Percentiles rank a stretch among this genome's conserved stretches.
Evolutionary conservation across 2,329 filamentous ascomycete genomes (phyloP).

Genomic region (Ophiostoma ips): DNA sequence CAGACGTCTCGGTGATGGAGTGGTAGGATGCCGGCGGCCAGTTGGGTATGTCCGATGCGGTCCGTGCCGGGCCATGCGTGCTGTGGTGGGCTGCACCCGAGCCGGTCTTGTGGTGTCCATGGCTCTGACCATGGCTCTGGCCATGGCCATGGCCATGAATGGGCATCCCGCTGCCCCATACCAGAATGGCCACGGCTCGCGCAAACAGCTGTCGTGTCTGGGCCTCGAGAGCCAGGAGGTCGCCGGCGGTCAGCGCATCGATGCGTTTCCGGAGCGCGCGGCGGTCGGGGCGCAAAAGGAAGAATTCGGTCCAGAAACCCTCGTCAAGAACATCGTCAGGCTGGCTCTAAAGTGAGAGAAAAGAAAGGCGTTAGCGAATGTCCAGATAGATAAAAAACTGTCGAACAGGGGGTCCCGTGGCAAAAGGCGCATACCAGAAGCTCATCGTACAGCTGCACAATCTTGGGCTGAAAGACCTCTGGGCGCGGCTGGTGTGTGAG

Average conservation of each 20-base stretch:
- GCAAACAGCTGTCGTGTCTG: conserved; percentile 68
- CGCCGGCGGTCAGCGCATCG: conserved; percentile 54
- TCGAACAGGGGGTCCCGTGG: too few species aligned
- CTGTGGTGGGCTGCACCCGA: too few species aligned
- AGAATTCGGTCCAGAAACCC: conserved; percentile 94
- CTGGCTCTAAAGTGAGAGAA: background rate
- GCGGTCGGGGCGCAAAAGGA: conserved; percentile 71
- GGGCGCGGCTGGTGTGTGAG: conserved; percentile 85
- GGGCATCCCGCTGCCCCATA: conserved; percentile 24
- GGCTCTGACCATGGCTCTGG: background rate
- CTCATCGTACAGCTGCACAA: conserved; percentile 75
- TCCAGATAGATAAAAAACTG: background rate
- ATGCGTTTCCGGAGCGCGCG: conserved; percentile 54
- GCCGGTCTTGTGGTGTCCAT: background rate
- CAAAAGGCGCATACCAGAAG: conserved; percentile 32
- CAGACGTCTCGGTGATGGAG: too few species aligned
- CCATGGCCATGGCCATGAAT: too few species aligned
- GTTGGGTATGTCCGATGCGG: background rate
- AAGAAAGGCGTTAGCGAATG: background rate
- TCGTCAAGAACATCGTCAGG: conserved; percentile 46
- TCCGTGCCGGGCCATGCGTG: too few species aligned
- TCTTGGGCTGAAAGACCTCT: conserved; percentile 85
- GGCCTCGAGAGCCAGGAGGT: conserved; percentile 62
- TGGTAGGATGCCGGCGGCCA: too few species aligned
- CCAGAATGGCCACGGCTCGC: conserved; percentile 43